Evolutionary conservation across 805 yeast genomes (phyloP), one percentile per base, ranked within the genome.

Genomic region (Spathaspora arborariae): DNA sequence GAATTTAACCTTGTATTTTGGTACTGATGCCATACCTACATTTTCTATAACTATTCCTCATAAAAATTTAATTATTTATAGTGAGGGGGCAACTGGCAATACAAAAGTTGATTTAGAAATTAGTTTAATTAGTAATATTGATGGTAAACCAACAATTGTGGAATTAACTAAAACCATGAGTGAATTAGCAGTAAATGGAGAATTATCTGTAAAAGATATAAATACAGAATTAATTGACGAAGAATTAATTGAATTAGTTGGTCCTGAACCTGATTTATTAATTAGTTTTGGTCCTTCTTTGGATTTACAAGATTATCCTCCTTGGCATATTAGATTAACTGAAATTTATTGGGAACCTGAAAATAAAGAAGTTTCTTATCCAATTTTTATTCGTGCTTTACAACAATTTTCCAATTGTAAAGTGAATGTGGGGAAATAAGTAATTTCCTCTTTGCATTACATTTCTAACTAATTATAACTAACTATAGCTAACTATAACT

Each of bases 291-390:
- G 89, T 18, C 96, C 97, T n/a, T 74, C 76, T 10, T 72, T 94
- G 52, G 96, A 90, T 62, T 75, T 94, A 42, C 96, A 90, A 65
- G 97, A 96, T 15, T 94, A 84, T 64, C 98, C 98, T 18, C 99
- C 99, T 22, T 94, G 99, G 99, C 98, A 92, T 60, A 80, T 89
- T 30, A 79, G 99, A 51, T 76, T 95, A 45, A 80, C 90, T 5
- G 99, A 94, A 61, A 81, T 94, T 58, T 91, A 84, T 67, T 87
- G 95, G 88, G 92, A 89, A 59, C 85, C 85, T 2, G 96, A 88
- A 63, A 90, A 90, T 63, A 81, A 76, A 49, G 81, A 78, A 46
- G 96, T 89, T 41, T 78, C 81, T 33, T 91, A 91, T 62, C 84
- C 91, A 11, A 94, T 89, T 16, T 91, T 88, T 63, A 75, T 86